Evolutionary conservation across 306 rosid species (phyloP), one percentile per base, ranked within the genome.

Genomic region (Mimosa bimucronata): DNA sequence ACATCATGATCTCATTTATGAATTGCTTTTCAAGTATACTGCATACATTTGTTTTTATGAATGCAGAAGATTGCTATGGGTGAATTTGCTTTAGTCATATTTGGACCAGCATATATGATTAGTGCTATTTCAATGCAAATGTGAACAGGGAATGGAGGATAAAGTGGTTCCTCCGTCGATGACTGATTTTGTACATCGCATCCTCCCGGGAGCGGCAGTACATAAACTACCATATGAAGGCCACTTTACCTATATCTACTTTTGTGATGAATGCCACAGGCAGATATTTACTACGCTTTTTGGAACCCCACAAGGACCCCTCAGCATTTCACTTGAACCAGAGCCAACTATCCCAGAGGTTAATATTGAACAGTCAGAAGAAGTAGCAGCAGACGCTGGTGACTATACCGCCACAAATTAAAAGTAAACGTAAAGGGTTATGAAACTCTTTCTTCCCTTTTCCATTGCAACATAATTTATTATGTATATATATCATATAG

Each of bases 221-320:
- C 98, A 92, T 84, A 95, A 91, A 87, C 98, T 95, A 46, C 98
- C 98, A 60, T 95, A 92, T 46, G 98, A 95, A 87, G 98, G 98
- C 46, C 98, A 95, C 81, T 95, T 90, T 81, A 95, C 98, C 8
- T 95, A 95, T 12, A 69, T 92, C 64, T 92, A 88, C 90, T 95
- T 95, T 38, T 95, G 98, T 80, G 92, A 91, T 18, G 98, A 95
- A 89, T 95, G 98, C 89, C 98, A 95, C 77, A 85, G 98, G 79
- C 98, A 95, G 88, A 91, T 95, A 77, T 95, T 95, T 48, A 95
- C 98, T 29, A 89, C 98, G 82, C 88, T 95, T 48, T 91, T 95
- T 5, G 98, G 98, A 89, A 91, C 93, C 82, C 98, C 98, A 34
- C 97, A 88, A 88, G 98, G 98, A 57, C 96, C 91, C 10, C 86